phyloP scores from a whole-genome alignment of 805 yeast species.

The Pichia pseudocactophila region DNA sequence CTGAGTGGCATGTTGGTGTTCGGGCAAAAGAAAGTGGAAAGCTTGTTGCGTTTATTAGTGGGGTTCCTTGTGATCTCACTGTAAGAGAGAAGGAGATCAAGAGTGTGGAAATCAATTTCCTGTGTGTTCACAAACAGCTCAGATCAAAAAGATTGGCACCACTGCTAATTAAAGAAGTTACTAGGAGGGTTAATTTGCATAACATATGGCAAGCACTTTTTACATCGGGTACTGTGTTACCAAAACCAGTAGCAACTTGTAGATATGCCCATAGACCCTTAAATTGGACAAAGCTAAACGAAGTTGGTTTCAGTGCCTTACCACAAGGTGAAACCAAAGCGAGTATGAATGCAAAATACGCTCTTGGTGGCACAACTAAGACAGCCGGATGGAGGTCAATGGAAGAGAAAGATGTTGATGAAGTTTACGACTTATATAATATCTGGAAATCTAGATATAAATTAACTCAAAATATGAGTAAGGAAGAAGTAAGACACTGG shows the following conservation, averaged over 20 bases:
- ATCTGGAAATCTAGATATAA: conserved; percentile 65
- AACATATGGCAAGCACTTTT: conserved; percentile 94
- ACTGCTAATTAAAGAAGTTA: conserved; percentile 84
- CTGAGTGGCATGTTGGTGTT: conserved; percentile 91
- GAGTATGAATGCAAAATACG: conserved; percentile 53
- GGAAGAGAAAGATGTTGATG: conserved; percentile 51
- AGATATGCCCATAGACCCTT: conserved; percentile 91
- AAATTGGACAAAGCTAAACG: conserved; percentile 83
- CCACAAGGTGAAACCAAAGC: conserved; percentile 64
- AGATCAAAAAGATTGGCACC: conserved; percentile 94
- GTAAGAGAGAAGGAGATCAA: conserved; percentile 42
- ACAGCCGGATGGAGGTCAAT: conserved; percentile 51
- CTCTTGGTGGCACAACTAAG: conserved; percentile 44
- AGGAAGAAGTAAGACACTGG: conserved; percentile 76
- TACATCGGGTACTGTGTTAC: conserved; percentile 86
- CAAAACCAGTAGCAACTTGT: conserved; percentile 84
- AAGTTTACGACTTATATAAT: conserved; percentile 49
- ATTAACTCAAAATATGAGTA: conserved; percentile 54
- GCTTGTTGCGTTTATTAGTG: conserved; percentile 87
- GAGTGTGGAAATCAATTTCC: conserved; percentile 84
- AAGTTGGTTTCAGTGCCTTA: conserved; percentile 80
- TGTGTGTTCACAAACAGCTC: conserved; percentile 89
- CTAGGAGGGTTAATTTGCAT: conserved; percentile 77
- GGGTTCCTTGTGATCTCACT: conserved; percentile 66
- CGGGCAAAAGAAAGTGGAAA: conserved; percentile 69